A percentile compares a stretch with the other conserved stretches of the same genome.
Conservation (phyloP, 768 basidiomycete species). For the Mycena metata region DNA sequence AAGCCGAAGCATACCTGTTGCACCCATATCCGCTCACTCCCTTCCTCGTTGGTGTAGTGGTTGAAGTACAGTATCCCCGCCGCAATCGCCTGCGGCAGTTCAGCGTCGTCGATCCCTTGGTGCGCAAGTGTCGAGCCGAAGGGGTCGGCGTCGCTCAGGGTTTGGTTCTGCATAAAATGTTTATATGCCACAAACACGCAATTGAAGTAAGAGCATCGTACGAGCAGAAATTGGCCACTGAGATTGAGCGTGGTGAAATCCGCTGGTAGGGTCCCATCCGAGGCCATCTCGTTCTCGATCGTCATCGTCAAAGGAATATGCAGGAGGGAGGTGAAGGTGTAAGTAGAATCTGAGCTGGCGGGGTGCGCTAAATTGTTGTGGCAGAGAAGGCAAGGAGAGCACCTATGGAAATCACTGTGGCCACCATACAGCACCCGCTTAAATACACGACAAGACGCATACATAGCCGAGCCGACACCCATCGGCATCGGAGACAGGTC, state of each 20-base stretch:
- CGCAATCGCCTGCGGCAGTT: neutral
- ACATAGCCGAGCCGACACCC: no score
- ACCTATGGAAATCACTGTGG: no score
- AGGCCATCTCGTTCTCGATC: neutral
- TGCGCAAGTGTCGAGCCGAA: neutral
- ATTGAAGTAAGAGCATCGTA: neutral
- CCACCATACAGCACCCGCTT: no score
- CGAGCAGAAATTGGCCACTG: neutral
- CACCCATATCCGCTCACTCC: conserved; percentile 22
- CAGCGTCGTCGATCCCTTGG: neutral
- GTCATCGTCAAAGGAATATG: neutral
- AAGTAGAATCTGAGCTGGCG: no score
- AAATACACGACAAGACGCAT: no score
- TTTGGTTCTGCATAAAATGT: conserved; percentile 3
- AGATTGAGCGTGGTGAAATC: neutral
- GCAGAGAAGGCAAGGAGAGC: no score
- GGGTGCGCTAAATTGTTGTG: no score
- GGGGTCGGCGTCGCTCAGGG: conserved; percentile 8
- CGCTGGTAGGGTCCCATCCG: neutral
- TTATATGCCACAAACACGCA: no score
- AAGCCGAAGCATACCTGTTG: neutral
- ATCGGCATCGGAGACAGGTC: no score
- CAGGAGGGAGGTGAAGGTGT: no score
- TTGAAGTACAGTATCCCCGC: conserved; percentile 4
- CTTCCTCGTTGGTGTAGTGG: conserved; percentile 22